These are phyloP conservation scores for Cadophora malorum DNA, from an alignment of 2,329 filamentous ascomycete species.

Conservation along the genomic window DNA sequence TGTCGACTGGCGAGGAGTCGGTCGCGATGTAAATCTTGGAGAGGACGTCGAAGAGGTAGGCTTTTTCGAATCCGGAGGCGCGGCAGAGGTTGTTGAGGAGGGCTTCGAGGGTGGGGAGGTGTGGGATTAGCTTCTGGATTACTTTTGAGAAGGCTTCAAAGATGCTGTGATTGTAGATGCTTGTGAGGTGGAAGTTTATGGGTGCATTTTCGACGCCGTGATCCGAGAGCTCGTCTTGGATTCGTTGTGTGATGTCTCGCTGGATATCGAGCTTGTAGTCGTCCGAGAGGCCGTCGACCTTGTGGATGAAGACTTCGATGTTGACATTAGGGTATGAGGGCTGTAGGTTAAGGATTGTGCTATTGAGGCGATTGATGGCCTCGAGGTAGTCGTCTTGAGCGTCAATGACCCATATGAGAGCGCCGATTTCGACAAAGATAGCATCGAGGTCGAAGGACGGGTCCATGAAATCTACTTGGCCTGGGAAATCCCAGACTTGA, in stretches of 20 bases:
- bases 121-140: slow-evolving; percentile 95
- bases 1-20: slow-evolving; percentile 90
- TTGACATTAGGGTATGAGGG: slow-evolving; percentile 91
- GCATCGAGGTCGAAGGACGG: slow-evolving; percentile 88
- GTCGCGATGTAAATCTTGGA: slow-evolving; percentile 99
- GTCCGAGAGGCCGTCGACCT: slow-evolving; percentile 95
- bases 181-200: slow-evolving; percentile 94
- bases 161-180: slow-evolving; percentile 97
- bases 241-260: slow-evolving; percentile 93
- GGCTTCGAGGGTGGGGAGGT: slow-evolving; percentile 89
- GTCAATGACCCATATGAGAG: slow-evolving; percentile 98
- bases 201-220: slow-evolving; percentile 92
- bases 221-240: slow-evolving; percentile 94
- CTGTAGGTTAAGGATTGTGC: slow-evolving; percentile 88
- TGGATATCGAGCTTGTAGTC: slow-evolving; percentile 97
- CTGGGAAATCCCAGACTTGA: slow-evolving; percentile 97
- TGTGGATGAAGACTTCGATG: slow-evolving; percentile 98
- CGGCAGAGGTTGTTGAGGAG: slow-evolving; percentile 93
- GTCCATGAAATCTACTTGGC: slow-evolving; percentile 91
- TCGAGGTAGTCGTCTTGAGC: slow-evolving; percentile 98
- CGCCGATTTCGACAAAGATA: slow-evolving; percentile 93
- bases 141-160: slow-evolving; percentile 99
- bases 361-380: slow-evolving; percentile 83
- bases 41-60: slow-evolving; percentile 95
- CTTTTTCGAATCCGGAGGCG: slow-evolving; percentile 95